Evolutionary conservation across 2,329 filamentous ascomycete species (phyloP), one percentile per base, ranked within the genome.

Genomic region (Cladophialophora chaetospira): DNA sequence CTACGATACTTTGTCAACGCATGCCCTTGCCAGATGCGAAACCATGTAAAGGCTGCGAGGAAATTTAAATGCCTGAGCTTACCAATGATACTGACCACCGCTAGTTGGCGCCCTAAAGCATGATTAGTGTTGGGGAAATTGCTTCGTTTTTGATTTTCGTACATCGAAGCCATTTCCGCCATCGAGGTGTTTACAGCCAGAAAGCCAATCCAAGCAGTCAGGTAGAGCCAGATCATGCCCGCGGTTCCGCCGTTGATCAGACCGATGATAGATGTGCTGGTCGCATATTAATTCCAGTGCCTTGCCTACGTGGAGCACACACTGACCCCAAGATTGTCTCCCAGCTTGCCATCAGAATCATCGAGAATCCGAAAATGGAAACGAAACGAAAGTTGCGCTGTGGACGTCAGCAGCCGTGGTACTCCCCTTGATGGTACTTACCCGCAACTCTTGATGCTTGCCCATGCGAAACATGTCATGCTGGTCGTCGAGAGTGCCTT

Each of bases 141-240:
- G 10, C 10, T 6, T 44, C 25, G 13, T n/a, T 5, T 11, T 4
- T 23, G 11, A 25, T 46, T 29, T 6, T 36, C 63, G 57, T 61
- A 68, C 74, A 81, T 81, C 4, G 75, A 78, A 1, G 76, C 77
- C 72, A 80, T 77, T 61, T 80, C 78, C 5, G 77, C 76, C 70
- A 80, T 74, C 3, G 75, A 78, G 0, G 70, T 66, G 54, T 72
- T 73, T 29, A 75, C 71, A 4, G 70, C 52, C 3, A 73, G 61
- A 35, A 76, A 73, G 0, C 79, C 79, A 28, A 75, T 64, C 74
- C 78, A 79, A 9, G 74, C 74, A 31, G 79, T 66, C 2, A 82
- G 57, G 53, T 76, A 82, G 3, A 79, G 74, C 72, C 79, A 84
- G 36, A 83, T 75, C 9, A 82, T 70, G 21, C 80, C 81, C 4